A percentile compares a stretch with the other conserved stretches of the same genome.
phyloP scores from a whole-genome alignment of 768 basidiomycete species.

The Erythrobasidium yunnanense region DNA sequence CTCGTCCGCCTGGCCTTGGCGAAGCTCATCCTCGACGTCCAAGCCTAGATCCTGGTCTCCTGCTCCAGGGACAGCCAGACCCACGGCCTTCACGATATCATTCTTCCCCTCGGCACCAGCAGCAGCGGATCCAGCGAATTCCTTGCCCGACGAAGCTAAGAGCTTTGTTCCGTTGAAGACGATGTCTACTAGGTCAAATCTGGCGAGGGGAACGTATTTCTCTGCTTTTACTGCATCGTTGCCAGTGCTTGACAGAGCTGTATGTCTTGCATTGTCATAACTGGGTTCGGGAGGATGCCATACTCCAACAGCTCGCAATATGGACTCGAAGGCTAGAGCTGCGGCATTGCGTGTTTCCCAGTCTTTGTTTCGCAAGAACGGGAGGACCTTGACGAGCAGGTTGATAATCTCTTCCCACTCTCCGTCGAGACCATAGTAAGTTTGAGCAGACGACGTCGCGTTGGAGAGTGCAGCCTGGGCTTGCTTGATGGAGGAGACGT shows the following conservation, averaged over 20 bases:
- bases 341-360: slow-evolving; percentile 84
- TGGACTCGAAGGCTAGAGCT: slow-evolving; percentile 73
- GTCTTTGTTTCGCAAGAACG: slow-evolving; percentile 81
- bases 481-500: slow-evolving; percentile 17
- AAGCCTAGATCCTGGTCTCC: slow-evolving; percentile 40
- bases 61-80: slow-evolving; percentile 49
- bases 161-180: slow-evolving; percentile 67
- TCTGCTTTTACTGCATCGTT: slow-evolving; percentile 36
- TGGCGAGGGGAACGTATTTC: slow-evolving; percentile 44
- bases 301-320: slow-evolving; percentile 69
- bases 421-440: slow-evolving; percentile 38
- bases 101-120: slow-evolving; percentile 52
- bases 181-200: slow-evolving; percentile 68
- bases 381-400: slow-evolving; percentile 86
- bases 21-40: slow-evolving; percentile 28
- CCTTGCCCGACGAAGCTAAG: slow-evolving; percentile 84
- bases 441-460: slow-evolving; percentile 41
- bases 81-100: slow-evolving; percentile 77
- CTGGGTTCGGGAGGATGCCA: slow-evolving; percentile 52
- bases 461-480: slow-evolving; percentile 15
- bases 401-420: slow-evolving; percentile 86
- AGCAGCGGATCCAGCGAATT: slow-evolving; percentile 48
- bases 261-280: slow-evolving; percentile 40
- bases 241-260: too few species aligned
- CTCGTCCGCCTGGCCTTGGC: not conserved